These are phyloP conservation scores for Xylaria cubensis DNA, from an alignment of 495 filamentous ascomycete species.

Conservation along the genomic window DNA sequence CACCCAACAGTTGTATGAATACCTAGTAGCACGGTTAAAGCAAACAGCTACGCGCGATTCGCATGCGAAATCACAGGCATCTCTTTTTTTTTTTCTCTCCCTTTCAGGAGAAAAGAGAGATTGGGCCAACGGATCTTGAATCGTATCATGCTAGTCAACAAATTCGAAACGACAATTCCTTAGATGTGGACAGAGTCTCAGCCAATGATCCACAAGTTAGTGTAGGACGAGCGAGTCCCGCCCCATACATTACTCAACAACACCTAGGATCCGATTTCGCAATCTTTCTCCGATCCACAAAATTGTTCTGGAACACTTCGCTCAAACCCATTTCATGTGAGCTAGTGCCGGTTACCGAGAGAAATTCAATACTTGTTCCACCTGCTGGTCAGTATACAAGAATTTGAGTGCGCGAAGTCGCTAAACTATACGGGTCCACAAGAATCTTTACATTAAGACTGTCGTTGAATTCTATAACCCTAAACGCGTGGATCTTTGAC, in stretches of 20 bases:
- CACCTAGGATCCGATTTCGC: slow-evolving; percentile 14
- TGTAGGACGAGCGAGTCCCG: slow-evolving; percentile 2
- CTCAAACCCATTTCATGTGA: background rate
- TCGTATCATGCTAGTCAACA: background rate
- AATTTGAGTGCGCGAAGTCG: background rate
- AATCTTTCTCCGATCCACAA: slow-evolving; percentile 3
- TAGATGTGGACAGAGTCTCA: background rate
- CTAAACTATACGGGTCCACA: background rate
- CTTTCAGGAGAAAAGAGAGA: background rate
- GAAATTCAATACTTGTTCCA: background rate
- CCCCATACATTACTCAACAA: slow-evolving; percentile 10
- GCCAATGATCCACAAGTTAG: background rate
- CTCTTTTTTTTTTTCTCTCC: background rate
- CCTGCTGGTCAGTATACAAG: background rate
- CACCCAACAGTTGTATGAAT: background rate
- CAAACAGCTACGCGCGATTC: background rate
- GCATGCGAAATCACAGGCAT: background rate
- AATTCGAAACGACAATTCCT: background rate
- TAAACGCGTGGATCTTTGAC: background rate
- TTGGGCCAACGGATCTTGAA: background rate
- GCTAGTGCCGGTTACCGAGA: slow-evolving; percentile 1
- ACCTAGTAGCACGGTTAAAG: background rate
- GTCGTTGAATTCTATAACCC: background rate
- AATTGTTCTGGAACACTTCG: slow-evolving; percentile 7
- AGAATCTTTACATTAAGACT: background rate